Evolutionary conservation across 768 basidiomycete genomes (phyloP).

Genomic region (Boletus barrowsii): DNA sequence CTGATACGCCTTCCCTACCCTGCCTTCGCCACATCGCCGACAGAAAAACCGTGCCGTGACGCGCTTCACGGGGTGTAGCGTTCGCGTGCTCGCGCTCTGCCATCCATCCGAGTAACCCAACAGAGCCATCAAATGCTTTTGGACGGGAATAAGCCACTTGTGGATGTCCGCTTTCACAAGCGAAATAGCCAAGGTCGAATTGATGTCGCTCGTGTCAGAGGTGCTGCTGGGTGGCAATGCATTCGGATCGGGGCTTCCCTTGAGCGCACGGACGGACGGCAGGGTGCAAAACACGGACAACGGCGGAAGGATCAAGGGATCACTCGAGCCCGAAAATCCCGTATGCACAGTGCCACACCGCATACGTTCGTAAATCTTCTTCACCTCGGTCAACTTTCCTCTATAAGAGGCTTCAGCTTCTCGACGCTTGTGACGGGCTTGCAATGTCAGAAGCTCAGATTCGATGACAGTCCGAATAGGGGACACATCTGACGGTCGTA

Average conservation of each 20-base stretch:
- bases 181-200: conserved; percentile 31
- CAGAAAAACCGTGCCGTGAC: conserved; percentile 61
- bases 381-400: conserved; percentile 34
- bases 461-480: conserved; percentile 22
- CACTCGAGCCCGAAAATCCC: background rate
- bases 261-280: conserved; percentile 41
- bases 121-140: conserved; percentile 39
- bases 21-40: conserved; percentile 41
- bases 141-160: conserved; percentile 48
- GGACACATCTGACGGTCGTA: conserved; percentile 16
- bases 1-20: conserved; percentile 32
- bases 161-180: conserved; percentile 44
- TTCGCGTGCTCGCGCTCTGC: conserved; percentile 44
- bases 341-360: conserved; percentile 27
- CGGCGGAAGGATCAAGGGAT: conserved; percentile 37
- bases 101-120: conserved; percentile 51
- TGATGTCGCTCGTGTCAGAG: conserved; percentile 13
- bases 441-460: conserved; percentile 27
- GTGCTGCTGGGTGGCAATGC: background rate
- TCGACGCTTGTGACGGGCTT: conserved; percentile 26
- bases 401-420: conserved; percentile 26
- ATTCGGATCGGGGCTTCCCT: conserved; percentile 23
- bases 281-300: conserved; percentile 48
- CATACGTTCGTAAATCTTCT: conserved; percentile 45
- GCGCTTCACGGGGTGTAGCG: conserved; percentile 55